Evolutionary conservation across 495 filamentous ascomycete species (phyloP).

Genomic region (Friedmanniomyces endolithicus): DNA sequence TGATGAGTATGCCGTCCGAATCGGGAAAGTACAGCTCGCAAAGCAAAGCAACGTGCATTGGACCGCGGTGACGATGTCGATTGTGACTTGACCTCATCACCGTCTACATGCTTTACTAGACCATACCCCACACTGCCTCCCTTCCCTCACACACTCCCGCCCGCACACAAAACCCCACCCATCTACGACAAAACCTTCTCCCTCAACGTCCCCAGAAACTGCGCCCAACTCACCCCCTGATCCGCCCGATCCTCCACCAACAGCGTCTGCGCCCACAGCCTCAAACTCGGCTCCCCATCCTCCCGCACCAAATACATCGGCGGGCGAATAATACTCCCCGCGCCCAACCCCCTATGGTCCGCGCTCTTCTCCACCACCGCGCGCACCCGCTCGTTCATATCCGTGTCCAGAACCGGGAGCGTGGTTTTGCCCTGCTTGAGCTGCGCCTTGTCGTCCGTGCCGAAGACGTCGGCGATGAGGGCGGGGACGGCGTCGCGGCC

Average conservation of each 20-base stretch:
- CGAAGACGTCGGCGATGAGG: slow-evolving; percentile 81
- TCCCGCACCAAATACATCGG: slow-evolving; percentile 88
- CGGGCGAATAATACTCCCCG: slow-evolving; percentile 81
- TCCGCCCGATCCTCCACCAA: slow-evolving; percentile 92
- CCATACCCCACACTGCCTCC: background rate
- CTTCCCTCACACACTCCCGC: background rate
- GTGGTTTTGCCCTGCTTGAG: slow-evolving; percentile 83
- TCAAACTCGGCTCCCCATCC: slow-evolving; percentile 88
- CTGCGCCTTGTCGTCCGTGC: slow-evolving; percentile 60
- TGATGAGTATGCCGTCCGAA: too few relatives aligned
- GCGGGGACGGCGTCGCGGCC: slow-evolving; percentile 86
- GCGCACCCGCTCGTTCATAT: slow-evolving; percentile 89
- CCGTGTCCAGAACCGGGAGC: slow-evolving; percentile 77
- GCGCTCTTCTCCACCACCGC: slow-evolving; percentile 83
- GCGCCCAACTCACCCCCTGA: slow-evolving; percentile 76
- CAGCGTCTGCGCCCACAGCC: slow-evolving; percentile 92
- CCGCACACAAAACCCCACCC: background rate
- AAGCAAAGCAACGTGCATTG: background rate
- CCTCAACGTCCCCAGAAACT: slow-evolving; percentile 83
- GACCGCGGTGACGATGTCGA: background rate
- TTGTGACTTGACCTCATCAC: too few relatives aligned
- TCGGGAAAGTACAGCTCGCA: too few relatives aligned
- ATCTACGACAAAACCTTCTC: slow-evolving; percentile 65
- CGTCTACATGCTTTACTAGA: background rate
- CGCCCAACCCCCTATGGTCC: slow-evolving; percentile 70